Base-by-base conservation (phyloP, 768 basidiomycete species). In the Krasilnikovozyma curviuscula region DNA sequence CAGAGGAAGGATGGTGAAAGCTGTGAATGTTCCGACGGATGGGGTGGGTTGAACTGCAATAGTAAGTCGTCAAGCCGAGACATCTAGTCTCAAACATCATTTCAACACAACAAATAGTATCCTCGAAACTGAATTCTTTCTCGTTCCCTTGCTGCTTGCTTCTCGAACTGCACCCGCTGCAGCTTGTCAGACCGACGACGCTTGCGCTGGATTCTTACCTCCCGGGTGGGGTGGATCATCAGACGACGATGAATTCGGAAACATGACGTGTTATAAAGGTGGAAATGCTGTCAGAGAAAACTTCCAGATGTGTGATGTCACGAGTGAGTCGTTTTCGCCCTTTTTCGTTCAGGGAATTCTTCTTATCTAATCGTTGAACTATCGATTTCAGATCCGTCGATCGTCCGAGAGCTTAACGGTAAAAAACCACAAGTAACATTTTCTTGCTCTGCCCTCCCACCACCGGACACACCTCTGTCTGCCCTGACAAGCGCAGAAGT, bases 231-330 rank as follows among this genome's bases (percentile, higher is more conserved):
- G 47, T 14, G 39, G 47, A 24, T 21, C 50, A 21, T 41, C 38
- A 8, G 39, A 50, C 1, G 58, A 63, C n/a, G 68, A 67, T 18
- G 66, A 66, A 29, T 53, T 53, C 13, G 67, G 67, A 21, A 79
- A 81, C 55, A 89, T 95, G 80, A 83, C 84, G 1, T 97, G 93
- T 62, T 91, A 93, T 71, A 81, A 72, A 46, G 83, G 83, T 34
- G 93, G 93, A 21, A 74, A 81, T 61, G 89, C 85, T 0, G 81
- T 98, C n/a, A 81, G 83, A 63, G 79, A 76, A 62, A 88, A 93
- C 55, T 85, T 88, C 64, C 91, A 98, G 63, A 85, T 93, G 78
- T 98, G 93, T 66, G 76, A 95, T 62, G 89, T 98, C 29, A 98
- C 93, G 10, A 97, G 88, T 91, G 60, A 57, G 83, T 70, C 7